Evolutionary conservation across 2,329 filamentous ascomycete species (phyloP).

Genomic region (Alternaria conjuncta): DNA sequence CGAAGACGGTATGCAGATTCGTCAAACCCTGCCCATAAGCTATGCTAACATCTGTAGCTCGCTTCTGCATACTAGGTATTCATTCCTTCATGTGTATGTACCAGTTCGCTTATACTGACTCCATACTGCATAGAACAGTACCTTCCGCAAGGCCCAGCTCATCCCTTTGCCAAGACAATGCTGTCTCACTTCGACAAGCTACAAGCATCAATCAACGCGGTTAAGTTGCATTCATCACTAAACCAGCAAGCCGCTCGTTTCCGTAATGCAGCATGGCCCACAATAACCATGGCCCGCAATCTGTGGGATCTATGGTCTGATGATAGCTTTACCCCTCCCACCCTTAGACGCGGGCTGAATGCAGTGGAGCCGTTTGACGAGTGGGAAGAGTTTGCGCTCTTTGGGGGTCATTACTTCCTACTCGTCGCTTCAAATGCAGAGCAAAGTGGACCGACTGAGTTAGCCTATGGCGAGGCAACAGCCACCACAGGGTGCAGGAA

Average conservation of each 20-base stretch:
- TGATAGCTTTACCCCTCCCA: conserved; percentile 65
- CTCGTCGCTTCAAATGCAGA: conserved; percentile 65
- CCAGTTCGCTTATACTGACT: conserved; percentile 3
- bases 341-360: conserved; percentile 69
- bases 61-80: conserved; percentile 74
- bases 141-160: conserved; percentile 75
- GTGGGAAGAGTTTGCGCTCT: conserved; percentile 92
- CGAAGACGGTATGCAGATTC: conserved; percentile 63
- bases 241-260: conserved; percentile 74
- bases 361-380: conserved; percentile 86
- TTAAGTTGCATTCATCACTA: conserved; percentile 71
- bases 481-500: conserved; percentile 4
- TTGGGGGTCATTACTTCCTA: conserved; percentile 83
- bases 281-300: conserved; percentile 65
- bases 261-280: conserved; percentile 68
- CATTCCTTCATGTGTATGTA: background rate
- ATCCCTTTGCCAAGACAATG: conserved; percentile 90
- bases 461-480: conserved; percentile 5
- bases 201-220: conserved; percentile 76
- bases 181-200: conserved; percentile 81
- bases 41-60: conserved; percentile 56
- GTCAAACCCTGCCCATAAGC: background rate
- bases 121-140: conserved; percentile 68
- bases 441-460: conserved; percentile 15
- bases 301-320: conserved; percentile 86